Conservation (phyloP, 1,284 basidiomycete genomes). For the Ceratorhiza oryzae-sativae region DNA sequence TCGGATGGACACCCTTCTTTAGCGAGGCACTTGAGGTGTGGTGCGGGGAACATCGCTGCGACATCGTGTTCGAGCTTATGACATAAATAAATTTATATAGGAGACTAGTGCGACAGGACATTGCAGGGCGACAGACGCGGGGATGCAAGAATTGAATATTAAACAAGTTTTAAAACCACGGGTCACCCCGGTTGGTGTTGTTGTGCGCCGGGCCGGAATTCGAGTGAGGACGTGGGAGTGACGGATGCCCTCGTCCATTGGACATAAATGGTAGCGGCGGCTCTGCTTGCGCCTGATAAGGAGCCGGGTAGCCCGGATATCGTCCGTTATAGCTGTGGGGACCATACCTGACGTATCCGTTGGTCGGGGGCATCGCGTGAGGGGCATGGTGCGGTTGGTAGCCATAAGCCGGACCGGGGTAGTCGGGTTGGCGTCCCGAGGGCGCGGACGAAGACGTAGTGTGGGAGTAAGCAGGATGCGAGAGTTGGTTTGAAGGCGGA, state of each 20-base stretch:
- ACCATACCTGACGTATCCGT: not conserved
- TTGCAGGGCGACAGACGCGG: conserved; percentile 3
- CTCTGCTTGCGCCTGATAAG: conserved; percentile 1
- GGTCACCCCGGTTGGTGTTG: conserved; percentile 19
- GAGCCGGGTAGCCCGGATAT: not conserved
- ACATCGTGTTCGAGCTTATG: not conserved
- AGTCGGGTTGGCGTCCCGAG: conserved; percentile 22
- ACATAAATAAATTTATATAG: conserved; percentile 37
- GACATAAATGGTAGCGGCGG: conserved; percentile 33
- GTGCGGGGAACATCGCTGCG: not conserved
- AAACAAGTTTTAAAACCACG: conserved; percentile 25
- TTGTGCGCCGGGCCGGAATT: conserved; percentile 30
- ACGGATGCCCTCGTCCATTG: conserved; percentile 30
- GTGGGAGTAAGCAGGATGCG: conserved; percentile 30
- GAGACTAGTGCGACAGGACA: conserved; percentile 3
- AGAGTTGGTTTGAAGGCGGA: conserved; percentile 18
- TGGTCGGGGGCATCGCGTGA: not conserved
- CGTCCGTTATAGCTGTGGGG: conserved; percentile 3
- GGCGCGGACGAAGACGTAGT: conserved; percentile 24
- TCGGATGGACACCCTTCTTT: not conserved
- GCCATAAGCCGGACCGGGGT: conserved; percentile 2
- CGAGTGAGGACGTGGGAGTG: conserved; percentile 35
- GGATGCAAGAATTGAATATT: conserved; percentile 5
- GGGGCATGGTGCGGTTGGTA: conserved; percentile 5
- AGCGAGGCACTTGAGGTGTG: not conserved